Conservation (phyloP, 768 basidiomycete species). For the Termitomyces sp. region DNA sequence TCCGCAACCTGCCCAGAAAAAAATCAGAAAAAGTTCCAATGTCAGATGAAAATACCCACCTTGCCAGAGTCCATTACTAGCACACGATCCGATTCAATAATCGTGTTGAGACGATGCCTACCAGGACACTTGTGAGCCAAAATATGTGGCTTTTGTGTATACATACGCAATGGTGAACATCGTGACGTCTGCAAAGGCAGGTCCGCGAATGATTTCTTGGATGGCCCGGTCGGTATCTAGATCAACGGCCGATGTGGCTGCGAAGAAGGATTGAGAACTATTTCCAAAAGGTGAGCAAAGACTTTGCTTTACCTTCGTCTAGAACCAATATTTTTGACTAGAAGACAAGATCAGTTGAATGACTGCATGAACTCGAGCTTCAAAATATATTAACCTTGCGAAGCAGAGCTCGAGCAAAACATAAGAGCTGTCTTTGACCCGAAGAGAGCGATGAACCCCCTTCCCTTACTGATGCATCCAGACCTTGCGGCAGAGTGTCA, state of each 20-base stretch:
- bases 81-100: slow-evolving; percentile 75
- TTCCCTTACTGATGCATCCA: slow-evolving; percentile 72
- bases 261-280: neutral
- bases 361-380: neutral
- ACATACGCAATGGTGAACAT: slow-evolving; percentile 84
- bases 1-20: slow-evolving; percentile 52
- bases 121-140: neutral
- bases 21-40: neutral
- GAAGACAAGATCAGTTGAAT: slow-evolving; percentile 1
- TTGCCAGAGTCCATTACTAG: slow-evolving; percentile 79
- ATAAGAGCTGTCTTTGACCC: slow-evolving; percentile 85
- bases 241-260: slow-evolving; percentile 87
- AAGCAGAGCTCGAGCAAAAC: slow-evolving; percentile 81
- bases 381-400: slow-evolving; percentile 43
- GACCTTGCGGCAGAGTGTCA: slow-evolving; percentile 54
- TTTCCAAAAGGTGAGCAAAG: neutral
- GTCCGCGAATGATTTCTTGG: slow-evolving; percentile 81
- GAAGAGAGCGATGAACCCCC: slow-evolving; percentile 77
- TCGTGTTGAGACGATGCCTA: slow-evolving; percentile 79
- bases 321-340: slow-evolving; percentile 83
- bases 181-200: slow-evolving; percentile 71
- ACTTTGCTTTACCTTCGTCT: slow-evolving; percentile 65
- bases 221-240: slow-evolving; percentile 86
- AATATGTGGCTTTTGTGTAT: neutral
- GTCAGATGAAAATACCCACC: slow-evolving; percentile 27